Evolutionary conservation across 129 eudicot genomes (phyloP), one percentile per base, ranked within the genome.

Genomic region (Saposhnikovia divaricata): DNA sequence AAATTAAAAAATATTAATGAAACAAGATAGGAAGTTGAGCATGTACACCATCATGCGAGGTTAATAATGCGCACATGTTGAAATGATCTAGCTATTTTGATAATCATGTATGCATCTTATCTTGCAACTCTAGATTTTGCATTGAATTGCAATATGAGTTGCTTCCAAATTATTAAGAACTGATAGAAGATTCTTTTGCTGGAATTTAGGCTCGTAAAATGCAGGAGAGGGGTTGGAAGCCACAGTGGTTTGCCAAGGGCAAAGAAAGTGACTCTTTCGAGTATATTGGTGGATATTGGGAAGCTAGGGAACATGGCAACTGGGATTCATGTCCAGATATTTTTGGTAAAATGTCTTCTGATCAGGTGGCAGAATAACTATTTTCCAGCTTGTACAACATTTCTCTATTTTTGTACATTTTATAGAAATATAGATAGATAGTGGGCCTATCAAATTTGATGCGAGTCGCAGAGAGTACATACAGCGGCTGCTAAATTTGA

Each of bases 161-260:
- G 31, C 40, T 74, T 73, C 66, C 66, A 23, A 2, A 9, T 12
- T 45, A 68, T 68, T 25, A 43, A 16, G 39, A 9, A 46, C 78
- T 75, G 59, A 27, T 75, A 45, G 13, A 45, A 45, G 28, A 73
- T 73, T 75, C 9, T 45, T 75, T 28, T 23, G 18, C 19, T 74
- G 51, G 78, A 15, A 27, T n/a, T 75, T 75, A 95, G 98, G 98
- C 98, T 14, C 88, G 97, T 79, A 87, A 89, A 81, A 95, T 95
- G 98, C 98, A 95, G 85, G 98, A 95, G 82, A 83, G 90, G 71
- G 98, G 98, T 18, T 95, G 98, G 98, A 89, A 89, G 82, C 97
- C 98, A 4, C 87, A 81, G 85, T 95, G 98, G 98, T 95, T 95
- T 80, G 89, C 91, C 1, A 92, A 92, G 85, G 93, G 89, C 61